Base-by-base conservation (phyloP, 2,329 filamentous ascomycete species). In the Leptographium lundbergii region DNA sequence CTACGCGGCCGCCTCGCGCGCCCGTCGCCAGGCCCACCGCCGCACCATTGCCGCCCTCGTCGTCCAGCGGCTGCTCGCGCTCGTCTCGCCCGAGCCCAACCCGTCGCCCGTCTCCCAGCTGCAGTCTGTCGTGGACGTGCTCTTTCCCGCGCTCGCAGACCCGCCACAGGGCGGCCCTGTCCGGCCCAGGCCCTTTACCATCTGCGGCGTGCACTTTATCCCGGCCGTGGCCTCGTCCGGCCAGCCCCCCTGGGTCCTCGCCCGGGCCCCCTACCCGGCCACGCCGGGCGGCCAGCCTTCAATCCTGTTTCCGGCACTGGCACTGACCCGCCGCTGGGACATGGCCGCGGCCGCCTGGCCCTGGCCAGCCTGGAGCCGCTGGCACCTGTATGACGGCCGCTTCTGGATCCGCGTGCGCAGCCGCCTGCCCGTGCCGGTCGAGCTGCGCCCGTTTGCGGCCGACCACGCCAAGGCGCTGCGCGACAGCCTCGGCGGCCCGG, bases 321-420 rank as follows among this genome's bases (percentile, higher is more conserved):
- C 55, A 14, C 58, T 64, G 17, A 34, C 57, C 13, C 47, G 57
- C 59, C 61, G 63, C 22, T 61, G 61, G 48, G 47, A 42, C 25
- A 54, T 53, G 19, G 59, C 58, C 6, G 52, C 47, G 4, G 13
- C 39, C 56, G 2, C 29, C 7, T 69, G 67, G 67, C 61, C 61
- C 9, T 69, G 69, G 67, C 60, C 64, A 1, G 5, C n/a, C 3
- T 72, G 70, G 71, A 61, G 59, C 42, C 61, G 57, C 1, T 75
- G 74, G 70, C 61, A 64, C 54, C 67, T 79, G 58, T 87, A 77
- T 71, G 84, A 87, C 67, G 79, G 81, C 0, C 79, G 84, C 2
- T 86, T 78, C 69, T 87, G 84, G 84, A 69, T 85, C 19, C 73
- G 76, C 19, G 59, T 82, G 11, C 69, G 69, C 24, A 70, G 74